Conservation (phyloP, 306 rosid genomes). For the Luffa aegyptiaca region DNA sequence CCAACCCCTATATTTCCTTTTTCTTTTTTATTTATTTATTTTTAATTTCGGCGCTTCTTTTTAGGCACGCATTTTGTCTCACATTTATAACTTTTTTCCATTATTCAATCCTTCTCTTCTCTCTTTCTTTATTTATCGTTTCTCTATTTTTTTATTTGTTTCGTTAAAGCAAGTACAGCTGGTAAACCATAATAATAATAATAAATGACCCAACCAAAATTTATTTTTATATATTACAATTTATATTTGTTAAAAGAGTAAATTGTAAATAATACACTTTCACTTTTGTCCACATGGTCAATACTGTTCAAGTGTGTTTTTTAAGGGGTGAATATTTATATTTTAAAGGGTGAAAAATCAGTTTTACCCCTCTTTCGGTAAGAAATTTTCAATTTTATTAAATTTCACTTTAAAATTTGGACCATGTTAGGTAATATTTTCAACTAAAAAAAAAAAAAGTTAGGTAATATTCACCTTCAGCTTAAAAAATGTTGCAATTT, state of each 20-base stretch:
- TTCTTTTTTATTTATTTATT: not conserved
- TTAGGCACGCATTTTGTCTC: constrained; percentile 3
- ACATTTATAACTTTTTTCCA: constrained; percentile 1
- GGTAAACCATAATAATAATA: not conserved
- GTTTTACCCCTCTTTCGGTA: too few species aligned
- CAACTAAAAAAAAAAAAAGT: too few species aligned
- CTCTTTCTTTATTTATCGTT: not conserved
- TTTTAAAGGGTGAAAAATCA: not conserved
- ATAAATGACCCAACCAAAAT: not conserved
- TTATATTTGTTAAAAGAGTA: not conserved
- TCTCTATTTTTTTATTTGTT: not conserved
- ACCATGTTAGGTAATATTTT: too few species aligned
- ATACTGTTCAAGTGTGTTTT: not conserved
- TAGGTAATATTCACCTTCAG: too few species aligned
- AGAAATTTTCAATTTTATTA: too few species aligned
- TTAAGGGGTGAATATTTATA: not conserved
- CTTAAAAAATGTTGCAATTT: too few species aligned
- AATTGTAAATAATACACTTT: not conserved
- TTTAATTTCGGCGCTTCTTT: not conserved
- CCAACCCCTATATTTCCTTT: not conserved
- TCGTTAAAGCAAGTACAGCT: constrained; percentile 1
- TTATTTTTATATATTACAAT: too few species aligned
- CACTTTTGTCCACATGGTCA: not conserved
- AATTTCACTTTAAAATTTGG: too few species aligned
- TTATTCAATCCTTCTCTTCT: not conserved